Conservation (phyloP, 495 filamentous ascomycete genomes). For the Lasiosphaeria miniovina region DNA sequence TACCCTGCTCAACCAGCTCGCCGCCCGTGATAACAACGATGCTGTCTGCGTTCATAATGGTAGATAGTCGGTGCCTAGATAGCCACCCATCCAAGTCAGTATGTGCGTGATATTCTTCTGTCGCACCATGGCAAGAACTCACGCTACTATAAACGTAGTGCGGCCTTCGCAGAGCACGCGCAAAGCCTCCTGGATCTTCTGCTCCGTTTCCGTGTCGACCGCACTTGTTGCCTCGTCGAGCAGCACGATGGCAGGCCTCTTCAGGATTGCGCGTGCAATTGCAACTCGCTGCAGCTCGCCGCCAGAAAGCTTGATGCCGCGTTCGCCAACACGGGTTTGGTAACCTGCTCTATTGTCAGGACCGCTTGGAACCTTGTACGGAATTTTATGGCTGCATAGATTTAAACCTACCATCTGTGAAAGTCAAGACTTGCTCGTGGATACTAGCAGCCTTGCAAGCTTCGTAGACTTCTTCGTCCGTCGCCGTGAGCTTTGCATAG, state of each 20-base stretch:
- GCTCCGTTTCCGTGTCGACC: conserved; percentile 66
- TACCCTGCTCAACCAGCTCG: conserved; percentile 61
- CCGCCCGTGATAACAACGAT: conserved; percentile 67
- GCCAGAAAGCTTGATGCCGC: conserved; percentile 67
- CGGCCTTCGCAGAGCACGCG: conserved; percentile 52
- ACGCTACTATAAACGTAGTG: conserved; percentile 64
- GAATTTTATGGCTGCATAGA: neutral
- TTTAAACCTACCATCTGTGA: conserved; percentile 48
- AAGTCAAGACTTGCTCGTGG: conserved; percentile 64
- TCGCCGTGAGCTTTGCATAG: conserved; percentile 61
- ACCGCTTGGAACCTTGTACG: neutral
- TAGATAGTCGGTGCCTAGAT: conserved; percentile 61
- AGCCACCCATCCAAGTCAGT: conserved; percentile 15
- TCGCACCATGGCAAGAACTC: conserved; percentile 27
- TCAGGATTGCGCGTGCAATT: conserved; percentile 64
- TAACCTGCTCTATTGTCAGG: conserved; percentile 41
- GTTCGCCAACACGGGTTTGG: conserved; percentile 58
- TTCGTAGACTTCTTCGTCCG: conserved; percentile 62
- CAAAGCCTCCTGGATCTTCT: conserved; percentile 67
- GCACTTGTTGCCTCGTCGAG: conserved; percentile 58
- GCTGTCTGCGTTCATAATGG: conserved; percentile 65
- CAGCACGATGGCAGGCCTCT: conserved; percentile 53
- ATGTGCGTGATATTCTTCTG: neutral
- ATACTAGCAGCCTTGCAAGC: conserved; percentile 69
- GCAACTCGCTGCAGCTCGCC: conserved; percentile 75